These are phyloP conservation scores for Podaxis rugospora DNA, from an alignment of 768 basidiomycete species.

Conservation along the genomic window DNA sequence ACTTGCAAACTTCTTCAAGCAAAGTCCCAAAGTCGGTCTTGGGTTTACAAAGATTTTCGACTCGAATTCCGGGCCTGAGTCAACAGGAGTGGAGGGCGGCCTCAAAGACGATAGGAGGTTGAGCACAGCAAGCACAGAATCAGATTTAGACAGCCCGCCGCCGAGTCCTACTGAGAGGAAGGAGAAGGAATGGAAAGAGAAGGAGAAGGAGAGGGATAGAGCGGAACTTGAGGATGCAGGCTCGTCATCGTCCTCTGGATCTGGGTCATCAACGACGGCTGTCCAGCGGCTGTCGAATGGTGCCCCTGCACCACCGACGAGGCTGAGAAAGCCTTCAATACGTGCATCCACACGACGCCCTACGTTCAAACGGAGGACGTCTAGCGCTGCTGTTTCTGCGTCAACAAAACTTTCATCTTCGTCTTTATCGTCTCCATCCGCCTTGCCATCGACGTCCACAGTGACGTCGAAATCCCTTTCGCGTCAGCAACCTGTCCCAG, in stretches of 20 bases:
- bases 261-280: constrained; percentile 5
- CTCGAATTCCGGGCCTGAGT: constrained; percentile 42
- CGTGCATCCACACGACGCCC: constrained; percentile 36
- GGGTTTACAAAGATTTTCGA: constrained; percentile 81
- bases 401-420: constrained; percentile 2
- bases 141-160: constrained; percentile 31
- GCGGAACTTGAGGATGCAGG: constrained; percentile 1
- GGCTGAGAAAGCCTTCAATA: constrained; percentile 32
- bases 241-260: constrained; percentile 13
- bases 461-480: constrained; percentile 15
- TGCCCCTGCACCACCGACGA: background rate
- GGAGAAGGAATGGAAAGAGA: constrained; percentile 31
- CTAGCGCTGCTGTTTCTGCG: constrained; percentile 13
- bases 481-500: background rate
- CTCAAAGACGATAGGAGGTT: constrained; percentile 14
- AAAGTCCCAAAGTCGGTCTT: constrained; percentile 66
- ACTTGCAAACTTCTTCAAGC: constrained; percentile 61
- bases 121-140: constrained; percentile 22
- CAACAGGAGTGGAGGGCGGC: constrained; percentile 3
- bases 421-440: constrained; percentile 12
- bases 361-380: constrained; percentile 13
- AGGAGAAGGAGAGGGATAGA: constrained; percentile 15
- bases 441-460: constrained; percentile 13
- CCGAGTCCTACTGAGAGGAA: constrained; percentile 45
- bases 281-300: background rate